These are phyloP conservation scores for Botrytis pseudocinerea DNA, from an alignment of 2,329 filamentous ascomycete genomes.

Conservation along the genomic window DNA sequence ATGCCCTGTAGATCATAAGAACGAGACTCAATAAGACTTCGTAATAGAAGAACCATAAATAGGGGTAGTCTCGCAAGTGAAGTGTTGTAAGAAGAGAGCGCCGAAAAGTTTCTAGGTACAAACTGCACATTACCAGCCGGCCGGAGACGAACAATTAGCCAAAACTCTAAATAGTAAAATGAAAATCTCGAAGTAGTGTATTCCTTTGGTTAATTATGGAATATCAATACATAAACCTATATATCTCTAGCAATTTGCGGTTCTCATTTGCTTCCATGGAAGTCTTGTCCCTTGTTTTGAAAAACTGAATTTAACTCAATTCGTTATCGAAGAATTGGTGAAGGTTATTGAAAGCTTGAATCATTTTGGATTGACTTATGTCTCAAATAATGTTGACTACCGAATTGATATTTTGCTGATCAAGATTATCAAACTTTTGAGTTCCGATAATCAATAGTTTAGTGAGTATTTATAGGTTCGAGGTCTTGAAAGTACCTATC, in stretches of 20 bases:
- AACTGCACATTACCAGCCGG: not conserved
- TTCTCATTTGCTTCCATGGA: not conserved
- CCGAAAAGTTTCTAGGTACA: not conserved
- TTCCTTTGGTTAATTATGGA: not conserved
- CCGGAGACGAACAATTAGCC: not conserved
- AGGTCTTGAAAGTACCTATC: not conserved
- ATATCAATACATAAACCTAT: not conserved
- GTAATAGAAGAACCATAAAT: not conserved
- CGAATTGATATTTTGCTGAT: not conserved
- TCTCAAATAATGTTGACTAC: not conserved
- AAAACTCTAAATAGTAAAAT: not conserved
- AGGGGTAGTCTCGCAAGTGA: not conserved
- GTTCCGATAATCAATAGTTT: not conserved
- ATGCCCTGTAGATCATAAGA: not conserved
- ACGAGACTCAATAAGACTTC: not conserved
- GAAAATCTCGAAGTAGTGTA: not conserved
- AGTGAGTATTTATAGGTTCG: not conserved
- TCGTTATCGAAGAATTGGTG: not conserved
- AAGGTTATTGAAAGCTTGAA: not conserved
- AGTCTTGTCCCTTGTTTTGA: not conserved
- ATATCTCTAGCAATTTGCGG: not conserved
- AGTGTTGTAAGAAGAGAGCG: not conserved
- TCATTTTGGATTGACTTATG: not conserved
- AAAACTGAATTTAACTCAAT: not conserved
- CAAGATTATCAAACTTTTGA: not conserved